Percentiles rank a stretch among this genome's conserved stretches.
Evolutionary conservation across 2,329 filamentous ascomycete species (phyloP).

Genomic region (Colletotrichum sublineola): DNA sequence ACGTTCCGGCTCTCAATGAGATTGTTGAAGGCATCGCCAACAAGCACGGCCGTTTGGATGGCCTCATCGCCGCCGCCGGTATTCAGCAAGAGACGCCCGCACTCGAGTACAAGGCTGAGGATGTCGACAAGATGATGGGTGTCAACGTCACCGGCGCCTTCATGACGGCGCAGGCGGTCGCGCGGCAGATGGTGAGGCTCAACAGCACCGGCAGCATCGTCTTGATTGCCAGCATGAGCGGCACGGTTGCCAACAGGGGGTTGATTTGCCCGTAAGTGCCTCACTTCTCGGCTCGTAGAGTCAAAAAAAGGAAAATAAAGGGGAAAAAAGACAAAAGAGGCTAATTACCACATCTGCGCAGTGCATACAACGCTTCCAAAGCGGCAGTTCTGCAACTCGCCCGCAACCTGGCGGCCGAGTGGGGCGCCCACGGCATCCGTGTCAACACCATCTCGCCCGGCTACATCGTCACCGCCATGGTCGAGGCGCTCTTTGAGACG

Average conservation of each 20-base stretch:
- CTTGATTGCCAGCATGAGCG: constrained; percentile 79
- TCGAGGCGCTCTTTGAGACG: constrained; percentile 80
- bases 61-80: constrained; percentile 77
- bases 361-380: constrained; percentile 82
- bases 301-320: neutral
- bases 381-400: constrained; percentile 79
- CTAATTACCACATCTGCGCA: constrained; percentile 55
- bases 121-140: constrained; percentile 82
- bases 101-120: constrained; percentile 82
- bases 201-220: constrained; percentile 72
- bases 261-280: constrained; percentile 69
- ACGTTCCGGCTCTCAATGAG: constrained; percentile 75
- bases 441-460: constrained; percentile 87
- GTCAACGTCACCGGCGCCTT: constrained; percentile 90
- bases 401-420: constrained; percentile 79
- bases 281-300: neutral
- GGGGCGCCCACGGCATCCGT: constrained; percentile 79
- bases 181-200: constrained; percentile 76
- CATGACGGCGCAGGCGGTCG: constrained; percentile 90
- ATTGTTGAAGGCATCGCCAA: constrained; percentile 78
- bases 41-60: constrained; percentile 80
- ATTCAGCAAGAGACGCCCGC: constrained; percentile 88
- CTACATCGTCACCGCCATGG: constrained; percentile 87
- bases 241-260: constrained; percentile 73
- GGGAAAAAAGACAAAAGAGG: too few relatives aligned